Base-by-base conservation (phyloP, 306 rosid genomes). In the Inga leiocalycina region DNA sequence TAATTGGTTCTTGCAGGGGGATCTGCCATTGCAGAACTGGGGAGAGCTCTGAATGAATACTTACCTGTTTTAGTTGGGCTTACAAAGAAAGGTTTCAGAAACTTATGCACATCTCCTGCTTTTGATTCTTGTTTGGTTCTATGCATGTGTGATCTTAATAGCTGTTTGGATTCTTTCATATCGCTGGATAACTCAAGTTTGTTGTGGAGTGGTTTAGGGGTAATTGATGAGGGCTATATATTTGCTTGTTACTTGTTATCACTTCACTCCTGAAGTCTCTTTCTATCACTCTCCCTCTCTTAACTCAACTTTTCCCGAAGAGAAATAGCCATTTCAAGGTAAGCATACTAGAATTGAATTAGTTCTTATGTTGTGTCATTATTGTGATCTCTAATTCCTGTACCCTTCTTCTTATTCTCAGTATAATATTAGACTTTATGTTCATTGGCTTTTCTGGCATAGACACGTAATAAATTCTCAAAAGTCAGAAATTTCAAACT, bases 91-190 rank as follows among this genome's bases (percentile, higher is more conserved):
- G n/a, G n/a, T n/a, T n/a, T n/a, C n/a, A n/a, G n/a, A n/a, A n/a
- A n/a, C n/a, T n/a, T n/a, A n/a, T n/a, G n/a, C n/a, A n/a, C n/a
- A n/a, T n/a, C n/a, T n/a, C n/a, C n/a, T n/a, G n/a, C 84, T 88
- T 81, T 64, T 82, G 82, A 85, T 76, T 88, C 80, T 77, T 17
- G 78, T 79, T 67, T 84, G 72, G 49, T 80, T 88, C 54, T 71
- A 24, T 20, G 57, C 37, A 8, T 74, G n/a, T 72, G 11, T 43
- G 64, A 65, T 78, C 48, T 45, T 62, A 81, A 20, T 68, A 67
- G 86, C 78, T 82, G 69, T 82, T 65, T 71, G 76, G 39, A 39
- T 37, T 84, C 59, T 43, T 66, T 67, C 77, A 16, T 83, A 59
- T 61, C 34, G 37, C 67, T 44, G 8, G 79, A 62, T 34, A 48